Percentiles rank a stretch among this genome's conserved stretches.
These are phyloP conservation scores for Epichloe hybrida DNA, from an alignment of 2,329 filamentous ascomycete genomes.

Conservation along the genomic window DNA sequence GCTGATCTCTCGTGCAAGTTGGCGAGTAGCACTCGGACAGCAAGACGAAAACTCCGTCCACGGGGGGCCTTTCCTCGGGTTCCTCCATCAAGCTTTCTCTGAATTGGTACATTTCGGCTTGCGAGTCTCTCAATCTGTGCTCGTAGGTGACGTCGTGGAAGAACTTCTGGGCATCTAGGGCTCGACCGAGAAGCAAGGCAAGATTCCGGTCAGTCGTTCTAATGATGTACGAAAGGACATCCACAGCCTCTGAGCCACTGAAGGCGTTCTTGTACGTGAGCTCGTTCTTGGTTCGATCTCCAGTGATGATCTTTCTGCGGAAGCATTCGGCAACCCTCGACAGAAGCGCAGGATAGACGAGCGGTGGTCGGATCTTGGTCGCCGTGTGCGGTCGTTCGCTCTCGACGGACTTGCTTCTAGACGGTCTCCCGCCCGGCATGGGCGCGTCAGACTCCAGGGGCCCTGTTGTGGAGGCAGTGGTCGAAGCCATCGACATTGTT, in stretches of 20 bases:
- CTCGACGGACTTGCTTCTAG: conserved; percentile 41
- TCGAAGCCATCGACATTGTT: conserved; percentile 90
- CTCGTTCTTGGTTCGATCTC: conserved; percentile 90
- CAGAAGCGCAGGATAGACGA: conserved; percentile 86
- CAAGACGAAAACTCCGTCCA: conserved; percentile 93
- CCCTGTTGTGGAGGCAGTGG: conserved; percentile 55
- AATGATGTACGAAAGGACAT: conserved; percentile 92
- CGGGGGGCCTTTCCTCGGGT: conserved; percentile 52
- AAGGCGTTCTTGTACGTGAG: conserved; percentile 96
- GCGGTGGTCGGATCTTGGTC: conserved; percentile 54
- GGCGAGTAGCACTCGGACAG: conserved; percentile 96
- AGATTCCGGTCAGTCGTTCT: conserved; percentile 92
- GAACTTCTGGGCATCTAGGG: conserved; percentile 94
- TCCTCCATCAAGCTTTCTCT: conserved; percentile 83
- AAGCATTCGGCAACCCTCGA: conserved; percentile 93
- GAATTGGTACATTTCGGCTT: conserved; percentile 92
- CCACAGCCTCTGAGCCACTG: conserved; percentile 87
- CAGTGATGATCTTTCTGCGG: conserved; percentile 70
- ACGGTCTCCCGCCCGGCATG: conserved; percentile 41
- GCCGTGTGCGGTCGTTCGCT: conserved; percentile 43
- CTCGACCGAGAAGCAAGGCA: conserved; percentile 76
- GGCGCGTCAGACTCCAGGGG: conserved; percentile 42
- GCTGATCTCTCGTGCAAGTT: conserved; percentile 85
- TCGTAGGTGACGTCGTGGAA: conserved; percentile 99
- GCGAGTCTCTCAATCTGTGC: conserved; percentile 86